phyloP scores from a whole-genome alignment of 2,329 filamentous ascomycete species.

The Daldinia sp. region DNA sequence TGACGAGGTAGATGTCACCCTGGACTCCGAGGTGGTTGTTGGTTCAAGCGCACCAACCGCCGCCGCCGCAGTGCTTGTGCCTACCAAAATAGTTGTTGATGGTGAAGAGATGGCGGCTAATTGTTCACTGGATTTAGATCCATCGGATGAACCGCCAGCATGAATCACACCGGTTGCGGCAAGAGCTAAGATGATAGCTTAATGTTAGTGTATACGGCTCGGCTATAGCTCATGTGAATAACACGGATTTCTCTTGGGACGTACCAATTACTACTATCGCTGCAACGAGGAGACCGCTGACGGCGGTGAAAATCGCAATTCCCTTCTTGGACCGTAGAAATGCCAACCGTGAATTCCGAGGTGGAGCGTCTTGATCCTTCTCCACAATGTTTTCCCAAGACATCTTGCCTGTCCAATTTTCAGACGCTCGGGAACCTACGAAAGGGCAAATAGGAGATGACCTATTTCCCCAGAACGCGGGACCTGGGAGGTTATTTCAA shows the following conservation, averaged over 20 bases:
- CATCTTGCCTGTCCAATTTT: slow-evolving; percentile 6
- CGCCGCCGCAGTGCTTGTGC: slow-evolving; percentile 4
- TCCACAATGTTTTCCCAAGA: slow-evolving; percentile 14
- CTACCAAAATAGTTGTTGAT: background rate
- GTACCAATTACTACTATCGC: slow-evolving; percentile 29
- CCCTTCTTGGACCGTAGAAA: slow-evolving; percentile 29
- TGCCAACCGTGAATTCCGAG: slow-evolving; percentile 4
- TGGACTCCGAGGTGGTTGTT: background rate
- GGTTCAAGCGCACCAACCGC: slow-evolving; percentile 1
- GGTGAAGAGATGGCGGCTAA: background rate
- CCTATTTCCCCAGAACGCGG: background rate
- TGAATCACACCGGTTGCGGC: slow-evolving; percentile 23
- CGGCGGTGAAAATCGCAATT: slow-evolving; percentile 19
- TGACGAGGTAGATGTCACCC: background rate
- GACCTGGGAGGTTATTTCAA: slow-evolving; percentile 15
- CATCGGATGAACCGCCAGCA: slow-evolving; percentile 8
- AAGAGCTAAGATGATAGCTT: slow-evolving; percentile 16
- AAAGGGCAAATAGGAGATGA: slow-evolving; percentile 1
- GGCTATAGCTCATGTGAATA: background rate
- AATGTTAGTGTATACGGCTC: slow-evolving; percentile 6
- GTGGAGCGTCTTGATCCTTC: slow-evolving; percentile 10
- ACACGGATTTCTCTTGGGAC: background rate
- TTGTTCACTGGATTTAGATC: slow-evolving; percentile 9
- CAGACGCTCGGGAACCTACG: background rate
- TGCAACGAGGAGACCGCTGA: slow-evolving; percentile 12